Evolutionary conservation across 176 grass and related monocot species (phyloP).

Genomic region (sorghum (Sorghum bicolor)): Sorghum_bicolor_NCBIv3 NC_012872.2:60915001-60915500

Average conservation of each 20-base stretch:
- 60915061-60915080: background rate
- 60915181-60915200: too few species aligned
- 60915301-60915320: too few species aligned
- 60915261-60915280: too few species aligned
- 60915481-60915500: background rate
- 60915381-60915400: too few species aligned
- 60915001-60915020: background rate
- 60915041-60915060: background rate
- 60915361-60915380: too few species aligned
- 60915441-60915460: conserved; percentile 5
- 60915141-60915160: conserved; percentile 6
- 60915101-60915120: background rate
- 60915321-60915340: too few species aligned
- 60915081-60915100: background rate
- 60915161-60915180: background rate
- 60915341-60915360: too few species aligned
- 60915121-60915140: background rate
- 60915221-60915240: too few species aligned
- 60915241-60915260: too few species aligned
- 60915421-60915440: conserved; percentile 18
- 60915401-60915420: background rate
- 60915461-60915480: conserved; percentile 49
- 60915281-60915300: too few species aligned
- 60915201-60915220: too few species aligned
- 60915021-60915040: background rate